Conservation (phyloP, 2,329 filamentous ascomycete species). For the Colletotrichum tabaci region DNA sequence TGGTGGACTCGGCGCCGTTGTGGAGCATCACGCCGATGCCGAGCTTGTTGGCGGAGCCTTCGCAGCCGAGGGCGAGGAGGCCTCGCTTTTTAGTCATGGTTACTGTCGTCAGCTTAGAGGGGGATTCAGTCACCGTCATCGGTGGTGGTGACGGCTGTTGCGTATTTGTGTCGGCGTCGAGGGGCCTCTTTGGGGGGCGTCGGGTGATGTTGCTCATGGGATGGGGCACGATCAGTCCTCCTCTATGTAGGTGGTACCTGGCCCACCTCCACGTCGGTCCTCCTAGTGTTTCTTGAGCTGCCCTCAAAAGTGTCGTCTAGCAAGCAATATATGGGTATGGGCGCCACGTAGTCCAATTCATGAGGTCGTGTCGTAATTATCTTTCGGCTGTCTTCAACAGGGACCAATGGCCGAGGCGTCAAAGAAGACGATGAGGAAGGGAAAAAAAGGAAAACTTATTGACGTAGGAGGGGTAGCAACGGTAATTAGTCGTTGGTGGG, state of each 20-base stretch:
- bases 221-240: conserved; percentile 1
- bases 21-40: conserved; percentile 94
- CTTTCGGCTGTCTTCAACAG: conserved; percentile 2
- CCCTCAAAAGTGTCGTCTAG: background rate
- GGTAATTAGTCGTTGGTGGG: conserved; percentile 27
- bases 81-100: conserved; percentile 55
- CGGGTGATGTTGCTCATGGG: conserved; percentile 28
- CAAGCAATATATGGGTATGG: background rate
- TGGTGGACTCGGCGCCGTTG: conserved; percentile 69
- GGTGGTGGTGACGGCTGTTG: background rate
- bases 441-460: conserved; percentile 3
- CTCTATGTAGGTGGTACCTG: background rate
- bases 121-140: conserved; percentile 13
- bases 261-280: background rate
- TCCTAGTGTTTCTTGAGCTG: background rate
- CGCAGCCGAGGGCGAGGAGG: conserved; percentile 72
- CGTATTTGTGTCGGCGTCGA: conserved; percentile 2
- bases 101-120: conserved; percentile 36
- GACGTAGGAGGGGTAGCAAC: conserved; percentile 41
- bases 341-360: background rate
- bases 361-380: background rate
- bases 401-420: conserved; percentile 23
- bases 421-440: conserved; percentile 13
- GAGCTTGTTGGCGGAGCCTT: conserved; percentile 98
- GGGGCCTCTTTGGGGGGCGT: conserved; percentile 32